Evolutionary conservation across 345 rosid genomes (phyloP), one percentile per base, ranked within the genome.

Genomic region (Carallia pectinifolia): DNA sequence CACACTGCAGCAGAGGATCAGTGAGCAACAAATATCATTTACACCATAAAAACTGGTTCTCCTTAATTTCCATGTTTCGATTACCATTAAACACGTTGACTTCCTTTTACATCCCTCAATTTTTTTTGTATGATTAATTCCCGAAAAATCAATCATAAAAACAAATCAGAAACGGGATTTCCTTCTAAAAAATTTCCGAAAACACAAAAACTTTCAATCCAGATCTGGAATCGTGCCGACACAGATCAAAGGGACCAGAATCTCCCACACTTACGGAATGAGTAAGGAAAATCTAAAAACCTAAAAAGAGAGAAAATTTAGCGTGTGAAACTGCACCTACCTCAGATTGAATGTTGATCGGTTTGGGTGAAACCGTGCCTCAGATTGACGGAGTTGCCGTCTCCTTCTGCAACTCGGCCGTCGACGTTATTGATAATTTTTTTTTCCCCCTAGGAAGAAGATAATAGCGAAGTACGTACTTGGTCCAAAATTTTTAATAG

Each of bases 31-130:
- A 44, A 7, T 65, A 6, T 12, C 4, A 37, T 37, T 13, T 55
- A 36, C 58, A 61, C 39, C 40, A 56, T 29, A 53, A 31, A 39
- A 55, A 38, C 16, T 55, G 15, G 19, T 38, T 48, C 53, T 37
- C 62, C 53, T 38, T 16, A 56, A 55, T 55, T 67, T 56, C 5
- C 12, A 44, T 58, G 30, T 56, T 23, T 0, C 27, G 16, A 58
- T 47, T 44, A 33, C 29, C 58, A 60, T 69, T 58, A 47, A 68
- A 10, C 23, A n/a, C 36, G 48, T 68, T 64, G 48, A 59, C 58
- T 47, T 31, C 38, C 48, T 47, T 59, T 47, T 19, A 33, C n/a
- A n/a, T 33, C 44, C 48, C 19, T 36, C 4, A 47, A 56, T 6
- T 47, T 29, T 47, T 27, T 8, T 63, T 17, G 17, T 63, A 58